Evolutionary conservation across 1,284 basidiomycete genomes (phyloP).

Genomic region (Sporisorium exsertum): DNA sequence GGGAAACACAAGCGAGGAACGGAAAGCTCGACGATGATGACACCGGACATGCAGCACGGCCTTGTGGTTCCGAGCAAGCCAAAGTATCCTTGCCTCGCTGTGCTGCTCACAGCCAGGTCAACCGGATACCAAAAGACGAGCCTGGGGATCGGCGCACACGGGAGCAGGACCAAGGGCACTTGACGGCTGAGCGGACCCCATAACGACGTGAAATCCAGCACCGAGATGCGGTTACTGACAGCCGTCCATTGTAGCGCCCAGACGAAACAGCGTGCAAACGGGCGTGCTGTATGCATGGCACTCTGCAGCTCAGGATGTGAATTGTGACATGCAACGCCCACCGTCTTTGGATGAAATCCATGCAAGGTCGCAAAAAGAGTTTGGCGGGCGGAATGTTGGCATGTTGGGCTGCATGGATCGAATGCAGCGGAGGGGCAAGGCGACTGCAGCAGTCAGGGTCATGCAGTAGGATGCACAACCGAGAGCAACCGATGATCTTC

Average conservation of each 20-base stretch:
- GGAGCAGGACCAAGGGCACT: too few relatives aligned
- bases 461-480: conserved; percentile 1
- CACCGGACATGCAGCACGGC: conserved; percentile 2
- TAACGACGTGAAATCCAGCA: too few relatives aligned
- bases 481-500: conserved; percentile 13
- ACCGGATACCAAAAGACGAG: too few relatives aligned
- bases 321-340: neutral
- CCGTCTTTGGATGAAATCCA: too few relatives aligned
- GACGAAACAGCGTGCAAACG: neutral
- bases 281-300: too few relatives aligned
- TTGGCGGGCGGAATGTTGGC: conserved; percentile 8
- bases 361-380: neutral
- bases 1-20: conserved; percentile 12
- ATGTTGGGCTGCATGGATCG: conserved; percentile 8
- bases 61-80: neutral
- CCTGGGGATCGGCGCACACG: neutral
- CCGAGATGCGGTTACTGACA: too few relatives aligned
- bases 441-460: too few relatives aligned
- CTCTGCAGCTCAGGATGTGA: too few relatives aligned
- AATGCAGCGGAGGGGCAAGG: neutral
- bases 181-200: too few relatives aligned
- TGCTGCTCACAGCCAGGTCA: too few relatives aligned
- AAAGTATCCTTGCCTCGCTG: too few relatives aligned
- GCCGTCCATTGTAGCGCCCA: neutral
- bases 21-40: conserved; percentile 23